A percentile compares a stretch with the other conserved stretches of the same genome.
phyloP scores from a whole-genome alignment of 306 rosid genomes.

The Acmispon strigosus region DNA sequence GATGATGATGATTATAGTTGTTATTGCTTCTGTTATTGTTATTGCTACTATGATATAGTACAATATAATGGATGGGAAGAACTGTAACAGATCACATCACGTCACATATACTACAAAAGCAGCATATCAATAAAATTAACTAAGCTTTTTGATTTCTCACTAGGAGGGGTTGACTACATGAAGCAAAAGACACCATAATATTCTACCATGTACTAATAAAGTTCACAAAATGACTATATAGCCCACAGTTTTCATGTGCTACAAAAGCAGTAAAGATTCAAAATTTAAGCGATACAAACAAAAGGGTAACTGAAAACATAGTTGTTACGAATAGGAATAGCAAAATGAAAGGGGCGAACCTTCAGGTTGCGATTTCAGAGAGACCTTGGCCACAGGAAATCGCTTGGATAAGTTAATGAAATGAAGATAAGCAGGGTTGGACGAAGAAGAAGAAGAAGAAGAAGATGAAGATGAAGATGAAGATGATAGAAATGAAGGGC shows the following conservation, averaged over 20 bases:
- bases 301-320: not conserved
- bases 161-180: too few species aligned
- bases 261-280: not conserved
- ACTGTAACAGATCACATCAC: not conserved
- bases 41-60: not conserved
- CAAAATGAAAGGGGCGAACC: slow-evolving; percentile 32
- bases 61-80: not conserved
- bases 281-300: not conserved
- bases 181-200: too few species aligned
- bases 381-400: slow-evolving; percentile 30
- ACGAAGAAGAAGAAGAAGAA: not conserved
- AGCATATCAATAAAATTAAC: too few species aligned
- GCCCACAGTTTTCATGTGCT: too few species aligned
- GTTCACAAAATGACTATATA: too few species aligned
- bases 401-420: slow-evolving; percentile 32
- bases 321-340: not conserved
- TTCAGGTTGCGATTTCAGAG: slow-evolving; percentile 44
- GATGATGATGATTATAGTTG: too few species aligned
- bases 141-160: too few species aligned
- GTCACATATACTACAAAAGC: not conserved
- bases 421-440: slow-evolving; percentile 11
- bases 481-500: slow-evolving; percentile 23
- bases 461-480: slow-evolving; percentile 1
- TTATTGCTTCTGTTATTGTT: not conserved
- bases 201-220: too few species aligned